Base-by-base conservation (phyloP, 1,284 basidiomycete species). In the Pterula multifida region DNA sequence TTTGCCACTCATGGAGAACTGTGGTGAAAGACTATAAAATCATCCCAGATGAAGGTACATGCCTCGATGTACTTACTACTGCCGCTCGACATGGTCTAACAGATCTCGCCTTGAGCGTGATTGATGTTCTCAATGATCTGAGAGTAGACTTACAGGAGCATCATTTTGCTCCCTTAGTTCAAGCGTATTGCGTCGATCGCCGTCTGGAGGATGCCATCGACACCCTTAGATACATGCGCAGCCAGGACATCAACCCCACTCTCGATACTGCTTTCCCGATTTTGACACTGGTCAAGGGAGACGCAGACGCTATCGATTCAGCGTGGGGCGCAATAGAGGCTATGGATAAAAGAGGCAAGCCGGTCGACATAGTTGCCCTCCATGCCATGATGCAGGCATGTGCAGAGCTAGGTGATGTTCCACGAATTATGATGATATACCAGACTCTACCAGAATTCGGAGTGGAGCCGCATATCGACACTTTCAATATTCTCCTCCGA, bases 371-470 rank as follows among this genome's bases (percentile, higher is more conserved):
- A 12, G 65, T 72, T 26, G 74, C 78, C 6, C 63, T 89, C 53
- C 87, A 88, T 58, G 70, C 76, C 25, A 61, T 91, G 52, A 68
- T 92, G 50, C 69, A 73, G 52, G 88, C 85, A 0, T 73, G 79
- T 0, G 67, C 80, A 35, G 58, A 63, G n/a, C 65, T 81, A 1
- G 70, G 72, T 11, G 89, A 91, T 62, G 64, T 92, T 4, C 81
- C 85, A 55, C 82, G 87, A 24, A 86, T 85, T 0, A 65, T 92
- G 47, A 85, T 85, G 3, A 78, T 81, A 4, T 90, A 89, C 71
- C 79, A 81, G 55, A 75, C 75, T 13, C 72, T 78, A 32, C 45
- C 65, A 0, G 74, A 79, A 24, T 76, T 88, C 51, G 68, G 65
- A 19, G 65, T 82, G 54, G 63, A 59, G 26, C 81, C 85, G 21